Percentiles rank a stretch among this genome's conserved stretches.
phyloP scores from a whole-genome alignment of 2,329 filamentous ascomycete species.

The Claviceps sp. region DNA sequence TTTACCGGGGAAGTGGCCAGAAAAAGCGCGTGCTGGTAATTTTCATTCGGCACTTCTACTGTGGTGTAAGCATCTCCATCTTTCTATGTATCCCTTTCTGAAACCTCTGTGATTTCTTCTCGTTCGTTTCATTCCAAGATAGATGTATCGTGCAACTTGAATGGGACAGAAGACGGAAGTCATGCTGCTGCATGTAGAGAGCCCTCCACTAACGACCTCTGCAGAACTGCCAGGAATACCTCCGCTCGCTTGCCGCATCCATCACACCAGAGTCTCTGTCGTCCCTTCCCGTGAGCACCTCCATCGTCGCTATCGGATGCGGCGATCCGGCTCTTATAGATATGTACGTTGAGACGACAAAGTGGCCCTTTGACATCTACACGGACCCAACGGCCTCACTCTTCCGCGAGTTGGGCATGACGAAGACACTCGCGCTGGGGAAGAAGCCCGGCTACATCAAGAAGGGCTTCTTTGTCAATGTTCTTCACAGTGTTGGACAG shows the following conservation, averaged over 20 bases:
- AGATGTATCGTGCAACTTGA: no score
- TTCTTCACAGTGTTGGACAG: constrained; percentile 42
- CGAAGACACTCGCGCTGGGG: constrained; percentile 47
- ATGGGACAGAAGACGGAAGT: no score
- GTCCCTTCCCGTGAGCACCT: constrained; percentile 40
- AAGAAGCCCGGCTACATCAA: constrained; percentile 49
- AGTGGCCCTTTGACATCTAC: constrained; percentile 62
- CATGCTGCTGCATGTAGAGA: no score
- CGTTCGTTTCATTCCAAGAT: no score
- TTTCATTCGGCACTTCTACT: constrained; percentile 72
- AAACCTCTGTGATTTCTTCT: no score
- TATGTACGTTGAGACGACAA: constrained; percentile 48
- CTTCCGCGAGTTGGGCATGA: constrained; percentile 57
- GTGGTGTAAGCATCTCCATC: constrained; percentile 43
- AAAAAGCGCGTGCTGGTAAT: constrained; percentile 50
- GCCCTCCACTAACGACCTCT: neutral
- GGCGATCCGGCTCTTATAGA: constrained; percentile 55
- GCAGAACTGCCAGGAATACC: constrained; percentile 65
- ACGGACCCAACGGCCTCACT: constrained; percentile 57
- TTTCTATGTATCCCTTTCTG: no score
- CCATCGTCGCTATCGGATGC: constrained; percentile 59
- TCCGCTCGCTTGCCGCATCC: constrained; percentile 46
- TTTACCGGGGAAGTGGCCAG: constrained; percentile 43
- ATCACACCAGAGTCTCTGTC: constrained; percentile 39
- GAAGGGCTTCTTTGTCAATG: constrained; percentile 35